A percentile compares a stretch with the other conserved stretches of the same genome.
Conservation (phyloP, 495 filamentous ascomycete species). For the Xylaria cubensis region DNA sequence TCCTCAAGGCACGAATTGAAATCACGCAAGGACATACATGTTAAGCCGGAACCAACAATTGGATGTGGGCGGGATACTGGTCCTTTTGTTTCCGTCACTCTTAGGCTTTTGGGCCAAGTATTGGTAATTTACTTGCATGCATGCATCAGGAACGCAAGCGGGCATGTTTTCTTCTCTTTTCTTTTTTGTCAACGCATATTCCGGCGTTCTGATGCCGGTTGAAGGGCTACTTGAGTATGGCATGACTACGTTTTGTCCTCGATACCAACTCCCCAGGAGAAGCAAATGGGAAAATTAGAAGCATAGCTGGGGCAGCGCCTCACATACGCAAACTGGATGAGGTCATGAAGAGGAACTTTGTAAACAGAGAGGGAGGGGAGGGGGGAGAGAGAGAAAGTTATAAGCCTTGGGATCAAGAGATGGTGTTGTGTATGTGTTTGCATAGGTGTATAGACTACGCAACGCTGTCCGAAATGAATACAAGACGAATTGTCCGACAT, state of each 20-base stretch:
- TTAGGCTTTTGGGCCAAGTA: slow-evolving; percentile 26
- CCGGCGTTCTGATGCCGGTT: slow-evolving; percentile 20
- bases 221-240: slow-evolving; percentile 16
- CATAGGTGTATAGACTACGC: slow-evolving; percentile 20
- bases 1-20: not conserved
- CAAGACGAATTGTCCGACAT: not conserved
- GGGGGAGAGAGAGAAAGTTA: not conserved
- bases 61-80: slow-evolving; percentile 14
- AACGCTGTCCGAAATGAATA: not conserved
- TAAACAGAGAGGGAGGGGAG: not conserved
- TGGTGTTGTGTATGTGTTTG: slow-evolving; percentile 7
- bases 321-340: not conserved
- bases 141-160: slow-evolving; percentile 25
- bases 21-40: slow-evolving; percentile 12
- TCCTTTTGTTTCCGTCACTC: slow-evolving; percentile 20
- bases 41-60: slow-evolving; percentile 8
- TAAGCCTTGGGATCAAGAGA: not conserved
- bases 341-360: not conserved
- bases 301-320: not conserved
- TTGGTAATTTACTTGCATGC: slow-evolving; percentile 23
- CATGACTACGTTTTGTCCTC: not conserved
- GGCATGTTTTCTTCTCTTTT: slow-evolving; percentile 21
- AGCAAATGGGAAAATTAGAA: not conserved
- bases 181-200: slow-evolving; percentile 24
- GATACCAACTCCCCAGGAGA: not conserved